Conservation (phyloP, 2,329 filamentous ascomycete species). For the Trichophaea hybrida region DNA sequence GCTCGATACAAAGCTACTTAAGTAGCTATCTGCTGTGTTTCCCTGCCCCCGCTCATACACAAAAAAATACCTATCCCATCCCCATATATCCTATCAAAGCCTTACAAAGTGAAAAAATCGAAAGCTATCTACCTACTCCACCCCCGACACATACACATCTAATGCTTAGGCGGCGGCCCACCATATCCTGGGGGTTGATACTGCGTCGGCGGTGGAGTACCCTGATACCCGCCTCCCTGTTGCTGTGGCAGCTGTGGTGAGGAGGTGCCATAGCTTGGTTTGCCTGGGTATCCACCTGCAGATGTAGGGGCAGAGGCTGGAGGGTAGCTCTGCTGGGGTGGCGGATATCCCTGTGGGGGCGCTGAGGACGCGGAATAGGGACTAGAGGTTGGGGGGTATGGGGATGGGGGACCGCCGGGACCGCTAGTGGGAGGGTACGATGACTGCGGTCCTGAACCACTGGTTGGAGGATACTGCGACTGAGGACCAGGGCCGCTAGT, state of each 20-base stretch:
- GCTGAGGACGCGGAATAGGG: too few species aligned
- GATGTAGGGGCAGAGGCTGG: conserved; percentile 2
- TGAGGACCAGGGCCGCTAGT: conserved; percentile 6
- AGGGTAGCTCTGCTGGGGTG: background rate
- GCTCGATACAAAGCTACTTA: too few species aligned
- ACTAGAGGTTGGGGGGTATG: too few species aligned
- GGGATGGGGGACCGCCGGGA: background rate
- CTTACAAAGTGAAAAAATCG: too few species aligned
- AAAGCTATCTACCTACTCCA: too few species aligned
- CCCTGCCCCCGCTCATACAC: too few species aligned
- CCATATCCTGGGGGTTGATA: conserved; percentile 14
- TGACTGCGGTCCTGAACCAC: conserved; percentile 4
- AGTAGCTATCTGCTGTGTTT: too few species aligned
- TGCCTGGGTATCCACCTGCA: background rate
- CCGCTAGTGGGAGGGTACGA: background rate
- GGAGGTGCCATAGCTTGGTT: background rate
- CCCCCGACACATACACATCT: too few species aligned
- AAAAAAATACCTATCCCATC: too few species aligned
- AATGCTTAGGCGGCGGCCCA: background rate
- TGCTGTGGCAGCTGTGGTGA: background rate
- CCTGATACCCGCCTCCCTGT: conserved; percentile 12
- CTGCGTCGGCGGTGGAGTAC: conserved; percentile 14
- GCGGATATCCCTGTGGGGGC: too few species aligned
- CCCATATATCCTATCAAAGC: too few species aligned
- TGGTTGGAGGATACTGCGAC: conserved; percentile 6